Percentiles rank a stretch among this genome's conserved stretches.
phyloP scores from a whole-genome alignment of 306 rosid genomes.

The Gynostemma pentaphyllum region DNA sequence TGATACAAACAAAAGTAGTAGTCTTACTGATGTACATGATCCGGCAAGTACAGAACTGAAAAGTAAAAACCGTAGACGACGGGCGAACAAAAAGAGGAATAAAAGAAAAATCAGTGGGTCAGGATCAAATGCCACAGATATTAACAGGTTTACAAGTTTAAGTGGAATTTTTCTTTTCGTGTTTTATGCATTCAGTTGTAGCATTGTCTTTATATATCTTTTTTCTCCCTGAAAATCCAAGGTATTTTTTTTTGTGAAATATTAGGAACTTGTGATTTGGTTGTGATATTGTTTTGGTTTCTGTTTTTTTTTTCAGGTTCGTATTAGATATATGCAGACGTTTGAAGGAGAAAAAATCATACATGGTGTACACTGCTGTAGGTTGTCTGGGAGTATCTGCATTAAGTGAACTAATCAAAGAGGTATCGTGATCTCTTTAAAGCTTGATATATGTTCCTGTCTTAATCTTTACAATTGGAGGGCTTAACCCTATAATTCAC shows the following conservation, averaged over 20 bases:
- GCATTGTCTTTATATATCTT: background rate
- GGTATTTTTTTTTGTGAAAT: background rate
- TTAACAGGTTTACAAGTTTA: constrained; percentile 41
- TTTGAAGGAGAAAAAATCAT: constrained; percentile 70
- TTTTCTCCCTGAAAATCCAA: background rate
- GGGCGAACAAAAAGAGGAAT: constrained; percentile 52
- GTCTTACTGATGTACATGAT: constrained; percentile 15
- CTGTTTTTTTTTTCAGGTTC: constrained; percentile 41
- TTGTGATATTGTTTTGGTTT: constrained; percentile 11
- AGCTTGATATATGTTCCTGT: background rate
- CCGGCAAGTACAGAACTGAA: constrained; percentile 20
- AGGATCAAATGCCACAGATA: constrained; percentile 25
- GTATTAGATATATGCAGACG: constrained; percentile 55
- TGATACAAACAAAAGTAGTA: constrained; percentile 21
- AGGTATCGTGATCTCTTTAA: constrained; percentile 37
- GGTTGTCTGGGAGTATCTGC: constrained; percentile 81
- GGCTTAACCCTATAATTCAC: too few relatives aligned
- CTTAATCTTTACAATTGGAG: too few relatives aligned
- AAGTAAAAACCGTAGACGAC: constrained; percentile 26
- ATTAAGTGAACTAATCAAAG: constrained; percentile 57
- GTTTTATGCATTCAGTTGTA: background rate
- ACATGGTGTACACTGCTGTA: constrained; percentile 79
- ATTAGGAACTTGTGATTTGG: constrained; percentile 1
- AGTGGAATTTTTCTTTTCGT: background rate
- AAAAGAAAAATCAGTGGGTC: constrained; percentile 32